A percentile compares a stretch with the other conserved stretches of the same genome.
Conservation (phyloP, 306 rosid species). For the Clitoria ternatea region DNA sequence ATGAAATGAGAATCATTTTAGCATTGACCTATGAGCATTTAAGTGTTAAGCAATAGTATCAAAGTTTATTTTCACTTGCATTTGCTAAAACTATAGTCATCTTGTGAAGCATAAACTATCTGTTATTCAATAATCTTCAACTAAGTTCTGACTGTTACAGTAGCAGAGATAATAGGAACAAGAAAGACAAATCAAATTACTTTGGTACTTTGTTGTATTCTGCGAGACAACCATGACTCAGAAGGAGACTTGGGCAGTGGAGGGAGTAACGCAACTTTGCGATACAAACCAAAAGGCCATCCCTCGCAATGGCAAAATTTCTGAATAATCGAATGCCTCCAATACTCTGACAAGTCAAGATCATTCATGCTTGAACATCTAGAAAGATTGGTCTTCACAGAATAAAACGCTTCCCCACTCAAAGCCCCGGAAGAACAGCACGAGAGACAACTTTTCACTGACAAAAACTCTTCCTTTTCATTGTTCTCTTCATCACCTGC, state of each 20-base stretch:
- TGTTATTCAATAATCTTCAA: conserved; percentile 19
- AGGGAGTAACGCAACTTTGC: conserved; percentile 81
- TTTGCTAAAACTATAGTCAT: background rate
- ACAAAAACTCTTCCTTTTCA: conserved; percentile 57
- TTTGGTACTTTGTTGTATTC: conserved; percentile 36
- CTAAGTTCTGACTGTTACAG: conserved; percentile 10
- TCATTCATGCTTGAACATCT: conserved; percentile 63
- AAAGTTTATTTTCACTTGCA: no score
- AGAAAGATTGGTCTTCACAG: conserved; percentile 63
- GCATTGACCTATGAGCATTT: no score
- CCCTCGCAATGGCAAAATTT: conserved; percentile 84
- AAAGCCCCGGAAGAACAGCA: conserved; percentile 59
- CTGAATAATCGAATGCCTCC: conserved; percentile 61
- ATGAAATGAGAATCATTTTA: no score
- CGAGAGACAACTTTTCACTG: conserved; percentile 57
- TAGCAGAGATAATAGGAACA: background rate
- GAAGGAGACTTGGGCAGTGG: conserved; percentile 93
- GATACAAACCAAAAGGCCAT: conserved; percentile 92
- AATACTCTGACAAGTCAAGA: conserved; percentile 38
- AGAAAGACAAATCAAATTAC: conserved; percentile 9
- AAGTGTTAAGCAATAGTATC: no score
- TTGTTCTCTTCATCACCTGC: conserved; percentile 27
- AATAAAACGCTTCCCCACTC: conserved; percentile 52
- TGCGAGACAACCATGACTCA: conserved; percentile 66
- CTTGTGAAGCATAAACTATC: background rate